Conservation (phyloP, 2,329 filamentous ascomycete species). For the Stagonosporopsis rhizophila region DNA sequence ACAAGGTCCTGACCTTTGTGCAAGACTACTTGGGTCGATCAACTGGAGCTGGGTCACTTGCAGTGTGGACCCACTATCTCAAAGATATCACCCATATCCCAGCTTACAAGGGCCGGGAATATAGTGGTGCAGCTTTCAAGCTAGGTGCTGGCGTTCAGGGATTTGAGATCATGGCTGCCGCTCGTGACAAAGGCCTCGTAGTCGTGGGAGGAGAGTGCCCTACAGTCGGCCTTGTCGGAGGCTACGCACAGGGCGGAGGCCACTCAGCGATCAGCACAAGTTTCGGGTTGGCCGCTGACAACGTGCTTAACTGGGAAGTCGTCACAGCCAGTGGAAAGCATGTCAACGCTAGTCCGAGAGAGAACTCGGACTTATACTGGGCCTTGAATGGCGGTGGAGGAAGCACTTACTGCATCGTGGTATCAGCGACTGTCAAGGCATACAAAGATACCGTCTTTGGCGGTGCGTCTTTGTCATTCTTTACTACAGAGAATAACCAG, state of each 20-base stretch:
- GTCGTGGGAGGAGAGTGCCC: constrained; percentile 36
- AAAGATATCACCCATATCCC: constrained; percentile 24
- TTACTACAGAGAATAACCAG: constrained; percentile 18
- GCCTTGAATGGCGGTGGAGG: constrained; percentile 39
- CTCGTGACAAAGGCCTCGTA: constrained; percentile 25
- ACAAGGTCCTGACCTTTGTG: not conserved
- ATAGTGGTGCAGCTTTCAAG: constrained; percentile 25
- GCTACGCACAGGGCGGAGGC: constrained; percentile 47
- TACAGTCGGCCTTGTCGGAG: constrained; percentile 56
- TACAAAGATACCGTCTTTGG: constrained; percentile 27
- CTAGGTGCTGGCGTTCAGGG: constrained; percentile 38
- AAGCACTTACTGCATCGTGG: constrained; percentile 35
- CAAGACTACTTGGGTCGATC: constrained; percentile 28
- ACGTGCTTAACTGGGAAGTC: constrained; percentile 32
- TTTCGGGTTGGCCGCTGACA: constrained; percentile 45
- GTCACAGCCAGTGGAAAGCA: constrained; percentile 31
- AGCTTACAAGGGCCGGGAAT: constrained; percentile 1
- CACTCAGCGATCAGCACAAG: constrained; percentile 59
- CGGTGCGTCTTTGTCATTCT: constrained; percentile 25
- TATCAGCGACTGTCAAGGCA: constrained; percentile 31
- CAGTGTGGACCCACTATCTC: constrained; percentile 28
- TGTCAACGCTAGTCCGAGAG: constrained; percentile 24
- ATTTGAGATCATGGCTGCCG: constrained; percentile 29
- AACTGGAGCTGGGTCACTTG: constrained; percentile 19
- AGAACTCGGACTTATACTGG: constrained; percentile 38